Evolutionary conservation across 768 basidiomycete species (phyloP), one percentile per base, ranked within the genome.

Genomic region (Podaxis sp.): DNA sequence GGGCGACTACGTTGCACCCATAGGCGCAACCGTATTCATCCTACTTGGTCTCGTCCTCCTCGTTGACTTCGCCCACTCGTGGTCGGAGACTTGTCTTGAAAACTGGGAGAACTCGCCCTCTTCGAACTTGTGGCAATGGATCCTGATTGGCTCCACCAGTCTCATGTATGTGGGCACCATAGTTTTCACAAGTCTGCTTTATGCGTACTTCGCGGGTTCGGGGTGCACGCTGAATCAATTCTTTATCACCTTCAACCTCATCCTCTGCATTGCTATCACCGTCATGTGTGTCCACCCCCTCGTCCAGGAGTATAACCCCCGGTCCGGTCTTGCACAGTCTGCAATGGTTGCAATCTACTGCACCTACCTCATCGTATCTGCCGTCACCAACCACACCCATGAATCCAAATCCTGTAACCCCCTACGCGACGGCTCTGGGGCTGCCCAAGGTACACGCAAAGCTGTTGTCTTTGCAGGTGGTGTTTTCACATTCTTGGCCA

Each of bases 291-390:
- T 99, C 58, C 86, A 93, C 64, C 95, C 93, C 6, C 77, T 82
- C 5, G 84, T 98, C 4, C 97, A 99, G 69, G 95, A 94, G 66
- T 80, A 87, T 66, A 98, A 98, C 69, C 92, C 96, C 10, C 90
- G 92, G 55, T 95, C 93, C 7, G 97, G 97, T 3, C 84, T 99
- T 5, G 94, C 94, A 1, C 97, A 98, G 70, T 88, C 93, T 5
- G 88, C 91, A 50, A 95, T 98, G 90, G 96, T 99, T n/a, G 91
- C 92, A 3, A 92, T 88, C 1, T 99, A 99, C 72, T 97, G 93
- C 77, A 94, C 95, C 2, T 99, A 99, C 72, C 88, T 99, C 62
- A 85, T 93, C 66, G 90, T 93, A 32, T 95, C 92, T 16, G 97
- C 97, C 3, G 87, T 99, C 61, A 90, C 88, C 63, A 98, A 98